These are phyloP conservation scores for Magnolia sinica DNA, from an alignment of 164 flowering plant genomes.

Conservation along the genomic window DNA sequence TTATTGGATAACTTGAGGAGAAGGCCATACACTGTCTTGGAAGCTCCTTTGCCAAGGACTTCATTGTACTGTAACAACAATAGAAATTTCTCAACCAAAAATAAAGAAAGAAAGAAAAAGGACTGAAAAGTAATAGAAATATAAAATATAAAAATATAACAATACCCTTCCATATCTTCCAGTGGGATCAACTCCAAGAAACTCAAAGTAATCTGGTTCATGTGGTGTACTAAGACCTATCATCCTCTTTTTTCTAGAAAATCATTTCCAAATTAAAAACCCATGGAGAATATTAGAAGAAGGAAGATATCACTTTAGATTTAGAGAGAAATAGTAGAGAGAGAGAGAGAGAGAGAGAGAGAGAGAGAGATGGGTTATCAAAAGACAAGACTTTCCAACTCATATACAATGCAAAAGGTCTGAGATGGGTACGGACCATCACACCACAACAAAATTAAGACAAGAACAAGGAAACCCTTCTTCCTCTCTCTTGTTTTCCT, in stretches of 20 bases:
- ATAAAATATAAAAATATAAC: background rate
- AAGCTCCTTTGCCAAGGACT: constrained; percentile 92
- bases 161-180: constrained; percentile 91
- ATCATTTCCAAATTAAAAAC: background rate
- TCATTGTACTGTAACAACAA: constrained; percentile 66
- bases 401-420: background rate
- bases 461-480: background rate
- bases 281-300: background rate
- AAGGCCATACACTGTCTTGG: constrained; percentile 82
- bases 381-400: constrained; percentile 1
- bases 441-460: background rate
- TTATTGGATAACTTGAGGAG: background rate
- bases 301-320: background rate
- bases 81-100: background rate
- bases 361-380: background rate
- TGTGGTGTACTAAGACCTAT: constrained; percentile 26
- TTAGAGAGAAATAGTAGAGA: background rate
- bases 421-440: background rate
- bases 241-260: constrained; percentile 23
- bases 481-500: background rate
- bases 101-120: background rate
- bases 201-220: constrained; percentile 45
- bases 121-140: background rate
- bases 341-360: background rate
- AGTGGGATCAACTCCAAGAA: constrained; percentile 92